Conservation (phyloP, 163 green algal species). For the Trebouxia gelatinosa region DNA sequence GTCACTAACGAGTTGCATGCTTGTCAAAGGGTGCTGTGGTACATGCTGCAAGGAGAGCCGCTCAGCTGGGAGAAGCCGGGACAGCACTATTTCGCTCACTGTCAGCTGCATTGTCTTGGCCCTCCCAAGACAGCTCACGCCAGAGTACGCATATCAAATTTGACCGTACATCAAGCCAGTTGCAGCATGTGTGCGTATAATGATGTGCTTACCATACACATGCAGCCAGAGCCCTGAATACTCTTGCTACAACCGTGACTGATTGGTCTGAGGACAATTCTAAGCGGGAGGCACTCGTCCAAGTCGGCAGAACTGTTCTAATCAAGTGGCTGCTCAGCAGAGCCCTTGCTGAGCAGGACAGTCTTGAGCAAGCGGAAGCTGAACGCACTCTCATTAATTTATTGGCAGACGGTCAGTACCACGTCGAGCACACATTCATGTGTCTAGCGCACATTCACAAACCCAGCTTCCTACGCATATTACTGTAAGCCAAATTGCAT, state of each 20-base stretch:
- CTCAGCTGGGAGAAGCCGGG: slow-evolving; percentile 9
- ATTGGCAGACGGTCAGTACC: slow-evolving; percentile 31
- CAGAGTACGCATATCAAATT: neutral
- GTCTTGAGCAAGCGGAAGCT: slow-evolving; percentile 29
- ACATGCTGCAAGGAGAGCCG: neutral
- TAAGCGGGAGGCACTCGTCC: slow-evolving; percentile 20
- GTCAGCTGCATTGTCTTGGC: slow-evolving; percentile 11
- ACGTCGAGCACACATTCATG: neutral
- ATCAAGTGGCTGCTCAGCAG: slow-evolving; percentile 27
- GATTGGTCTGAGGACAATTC: slow-evolving; percentile 28
- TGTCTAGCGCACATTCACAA: neutral
- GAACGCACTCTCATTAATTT: slow-evolving; percentile 41
- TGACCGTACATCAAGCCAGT: neutral
- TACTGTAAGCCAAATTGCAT: neutral
- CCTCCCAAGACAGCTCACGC: neutral
- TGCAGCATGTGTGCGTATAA: neutral
- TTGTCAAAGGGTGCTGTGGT: neutral
- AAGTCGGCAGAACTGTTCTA: slow-evolving; percentile 20
- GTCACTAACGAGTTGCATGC: too few species aligned
- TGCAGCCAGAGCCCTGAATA: slow-evolving; percentile 13
- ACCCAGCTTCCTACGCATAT: neutral
- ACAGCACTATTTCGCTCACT: slow-evolving; percentile 6
- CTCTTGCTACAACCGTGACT: slow-evolving; percentile 4
- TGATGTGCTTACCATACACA: neutral
- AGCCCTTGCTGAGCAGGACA: neutral